Evolutionary conservation across 2,329 filamentous ascomycete species (phyloP).

Genomic region (Colletotrichum phormii): DNA sequence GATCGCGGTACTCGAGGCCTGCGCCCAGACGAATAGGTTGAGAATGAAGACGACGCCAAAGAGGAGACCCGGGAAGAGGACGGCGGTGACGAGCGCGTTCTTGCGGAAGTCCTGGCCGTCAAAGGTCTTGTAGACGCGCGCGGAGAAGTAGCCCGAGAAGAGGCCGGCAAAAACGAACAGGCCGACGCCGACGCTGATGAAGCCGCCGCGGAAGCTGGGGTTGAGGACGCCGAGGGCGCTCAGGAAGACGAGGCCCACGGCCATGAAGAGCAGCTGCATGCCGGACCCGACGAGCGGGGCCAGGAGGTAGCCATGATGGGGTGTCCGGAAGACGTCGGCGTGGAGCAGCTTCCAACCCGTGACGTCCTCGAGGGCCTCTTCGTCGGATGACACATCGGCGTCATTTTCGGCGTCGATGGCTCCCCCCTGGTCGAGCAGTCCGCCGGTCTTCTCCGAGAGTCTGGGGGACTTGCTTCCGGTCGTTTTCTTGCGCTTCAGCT

Average conservation of each 20-base stretch:
- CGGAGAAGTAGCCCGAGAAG: slow-evolving; percentile 90
- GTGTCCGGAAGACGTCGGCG: slow-evolving; percentile 86
- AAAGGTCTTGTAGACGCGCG: slow-evolving; percentile 85
- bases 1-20: slow-evolving; percentile 88
- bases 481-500: slow-evolving; percentile 61
- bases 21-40: slow-evolving; percentile 91
- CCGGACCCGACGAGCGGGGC: slow-evolving; percentile 87
- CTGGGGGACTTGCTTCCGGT: slow-evolving; percentile 39
- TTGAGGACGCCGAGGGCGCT: slow-evolving; percentile 84
- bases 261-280: slow-evolving; percentile 88
- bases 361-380: slow-evolving; percentile 80
- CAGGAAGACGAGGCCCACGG: slow-evolving; percentile 75
- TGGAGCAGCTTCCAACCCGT: slow-evolving; percentile 91
- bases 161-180: slow-evolving; percentile 86
- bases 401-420: slow-evolving; percentile 61
- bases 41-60: slow-evolving; percentile 82
- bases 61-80: slow-evolving; percentile 81
- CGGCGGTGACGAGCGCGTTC: slow-evolving; percentile 82
- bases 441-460: slow-evolving; percentile 62
- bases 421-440: slow-evolving; percentile 70
- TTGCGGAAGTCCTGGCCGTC: slow-evolving; percentile 79
- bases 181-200: slow-evolving; percentile 84
- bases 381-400: slow-evolving; percentile 72
- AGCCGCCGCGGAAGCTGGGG: slow-evolving; percentile 89
- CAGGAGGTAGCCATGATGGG: slow-evolving; percentile 76